A percentile compares a stretch with the other conserved stretches of the same genome.
Conservation (phyloP, 345 rosid species). For the Lepidium africanum region DNA sequence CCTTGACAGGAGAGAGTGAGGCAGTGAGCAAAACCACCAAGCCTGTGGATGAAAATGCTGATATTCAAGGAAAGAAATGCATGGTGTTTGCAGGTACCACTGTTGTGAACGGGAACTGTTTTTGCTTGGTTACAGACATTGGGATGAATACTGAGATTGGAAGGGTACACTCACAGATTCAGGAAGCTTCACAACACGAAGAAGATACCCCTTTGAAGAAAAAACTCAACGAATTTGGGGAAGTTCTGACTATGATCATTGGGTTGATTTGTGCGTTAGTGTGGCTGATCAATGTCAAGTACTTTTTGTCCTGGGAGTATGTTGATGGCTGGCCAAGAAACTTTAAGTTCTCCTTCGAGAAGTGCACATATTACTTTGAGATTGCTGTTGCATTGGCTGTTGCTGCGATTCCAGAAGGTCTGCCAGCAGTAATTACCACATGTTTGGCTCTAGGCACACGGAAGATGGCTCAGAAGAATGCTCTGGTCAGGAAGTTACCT, state of each 20-base stretch:
- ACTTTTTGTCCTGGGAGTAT: slow-evolving; percentile 87
- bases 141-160: slow-evolving; percentile 93
- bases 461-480: slow-evolving; percentile 98
- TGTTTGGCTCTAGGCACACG: slow-evolving; percentile 92
- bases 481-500: slow-evolving; percentile 85
- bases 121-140: slow-evolving; percentile 66
- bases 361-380: slow-evolving; percentile 96
- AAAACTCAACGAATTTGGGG: slow-evolving; percentile 87
- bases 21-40: slow-evolving; percentile 75
- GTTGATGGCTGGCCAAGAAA: slow-evolving; percentile 88
- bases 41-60: slow-evolving; percentile 55
- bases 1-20: slow-evolving; percentile 92
- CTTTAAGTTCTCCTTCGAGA: slow-evolving; percentile 88
- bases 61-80: slow-evolving; percentile 84
- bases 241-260: slow-evolving; percentile 68
- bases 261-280: slow-evolving; percentile 75
- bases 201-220: slow-evolving; percentile 94
- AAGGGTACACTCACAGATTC: slow-evolving; percentile 88
- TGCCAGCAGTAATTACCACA: slow-evolving; percentile 95
- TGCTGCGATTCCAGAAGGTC: slow-evolving; percentile 97
- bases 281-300: slow-evolving; percentile 91
- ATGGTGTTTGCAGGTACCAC: slow-evolving; percentile 93
- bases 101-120: slow-evolving; percentile 78
- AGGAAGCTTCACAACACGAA: slow-evolving; percentile 74
- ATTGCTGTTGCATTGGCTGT: slow-evolving; percentile 96